Percentiles rank a stretch among this genome's conserved stretches.
These are phyloP conservation scores for Aureobasidium sp. DNA, from an alignment of 2,329 filamentous ascomycete species.

Conservation along the genomic window DNA sequence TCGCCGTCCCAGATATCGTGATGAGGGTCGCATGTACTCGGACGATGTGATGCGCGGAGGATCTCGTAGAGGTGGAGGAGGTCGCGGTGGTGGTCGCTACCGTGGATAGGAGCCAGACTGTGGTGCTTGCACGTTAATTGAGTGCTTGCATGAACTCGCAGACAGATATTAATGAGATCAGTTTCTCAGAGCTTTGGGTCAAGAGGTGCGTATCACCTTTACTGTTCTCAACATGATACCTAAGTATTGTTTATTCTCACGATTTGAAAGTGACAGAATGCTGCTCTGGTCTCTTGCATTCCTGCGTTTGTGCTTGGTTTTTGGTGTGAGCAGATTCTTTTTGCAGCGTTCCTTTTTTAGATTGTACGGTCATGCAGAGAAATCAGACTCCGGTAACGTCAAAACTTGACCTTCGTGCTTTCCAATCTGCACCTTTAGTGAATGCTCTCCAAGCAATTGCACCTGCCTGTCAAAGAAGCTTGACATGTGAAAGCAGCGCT, in stretches of 20 bases:
- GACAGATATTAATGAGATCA: background rate
- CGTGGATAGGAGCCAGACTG: constrained; percentile 18
- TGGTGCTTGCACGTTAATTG: background rate
- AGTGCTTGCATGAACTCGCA: background rate
- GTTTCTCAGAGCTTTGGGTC: background rate
- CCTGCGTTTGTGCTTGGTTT: background rate
- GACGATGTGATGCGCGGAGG: constrained; percentile 21
- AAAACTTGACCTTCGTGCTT: background rate
- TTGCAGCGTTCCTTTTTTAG: background rate
- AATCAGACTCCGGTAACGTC: too few relatives aligned
- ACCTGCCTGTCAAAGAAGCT: background rate
- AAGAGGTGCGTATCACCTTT: background rate
- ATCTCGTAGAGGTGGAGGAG: constrained; percentile 18
- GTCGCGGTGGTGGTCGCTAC: constrained; percentile 23
- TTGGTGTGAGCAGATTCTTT: background rate
- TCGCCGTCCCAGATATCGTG: constrained; percentile 21
- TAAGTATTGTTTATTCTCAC: background rate
- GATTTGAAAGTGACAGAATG: background rate
- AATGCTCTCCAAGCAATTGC: background rate
- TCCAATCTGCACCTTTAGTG: background rate
- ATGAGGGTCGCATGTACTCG: constrained; percentile 26
- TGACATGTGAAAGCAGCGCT: constrained; percentile 9
- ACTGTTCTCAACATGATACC: background rate
- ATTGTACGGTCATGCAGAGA: background rate
- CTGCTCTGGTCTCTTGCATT: background rate